Percentiles rank a stretch among this genome's conserved stretches.
These are phyloP conservation scores for Tetracladium marchalianum DNA, from an alignment of 495 filamentous ascomycete species.

Conservation along the genomic window DNA sequence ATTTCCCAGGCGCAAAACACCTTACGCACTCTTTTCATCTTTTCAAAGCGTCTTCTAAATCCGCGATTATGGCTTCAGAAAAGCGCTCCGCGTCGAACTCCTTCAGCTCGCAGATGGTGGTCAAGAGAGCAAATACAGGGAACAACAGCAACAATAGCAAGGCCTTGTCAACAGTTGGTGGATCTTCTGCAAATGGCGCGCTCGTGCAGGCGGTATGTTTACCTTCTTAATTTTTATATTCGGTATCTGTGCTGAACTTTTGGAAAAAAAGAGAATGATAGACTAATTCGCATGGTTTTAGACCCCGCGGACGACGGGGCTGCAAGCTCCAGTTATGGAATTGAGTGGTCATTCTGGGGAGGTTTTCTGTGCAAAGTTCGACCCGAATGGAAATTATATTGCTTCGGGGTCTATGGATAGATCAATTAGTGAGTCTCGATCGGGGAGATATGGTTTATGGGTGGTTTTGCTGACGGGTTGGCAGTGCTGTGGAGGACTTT, in stretches of 20 bases:
- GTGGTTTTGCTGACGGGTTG: slow-evolving; percentile 7
- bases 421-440: slow-evolving; percentile 61
- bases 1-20: neutral
- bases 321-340: slow-evolving; percentile 93
- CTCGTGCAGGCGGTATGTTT: slow-evolving; percentile 74
- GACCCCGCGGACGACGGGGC: slow-evolving; percentile 72
- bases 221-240: neutral
- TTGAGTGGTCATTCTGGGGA: slow-evolving; percentile 72
- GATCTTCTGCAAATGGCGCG: slow-evolving; percentile 56
- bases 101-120: slow-evolving; percentile 70
- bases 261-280: slow-evolving; percentile 10
- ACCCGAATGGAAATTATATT: slow-evolving; percentile 76
- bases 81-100: slow-evolving; percentile 78
- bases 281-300: slow-evolving; percentile 28
- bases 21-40: neutral
- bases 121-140: slow-evolving; percentile 82
- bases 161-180: slow-evolving; percentile 54
- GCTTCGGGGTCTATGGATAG: slow-evolving; percentile 95
- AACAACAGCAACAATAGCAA: slow-evolving; percentile 36
- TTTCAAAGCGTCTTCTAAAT: neutral
- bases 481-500: slow-evolving; percentile 88
- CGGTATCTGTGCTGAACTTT: slow-evolving; percentile 13
- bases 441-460: neutral
- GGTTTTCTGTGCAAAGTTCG: slow-evolving; percentile 85
- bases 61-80: slow-evolving; percentile 64